Evolutionary conservation across 352 stramenopile species (phyloP).

Genomic region (Phytophthora fragariae): DNA sequence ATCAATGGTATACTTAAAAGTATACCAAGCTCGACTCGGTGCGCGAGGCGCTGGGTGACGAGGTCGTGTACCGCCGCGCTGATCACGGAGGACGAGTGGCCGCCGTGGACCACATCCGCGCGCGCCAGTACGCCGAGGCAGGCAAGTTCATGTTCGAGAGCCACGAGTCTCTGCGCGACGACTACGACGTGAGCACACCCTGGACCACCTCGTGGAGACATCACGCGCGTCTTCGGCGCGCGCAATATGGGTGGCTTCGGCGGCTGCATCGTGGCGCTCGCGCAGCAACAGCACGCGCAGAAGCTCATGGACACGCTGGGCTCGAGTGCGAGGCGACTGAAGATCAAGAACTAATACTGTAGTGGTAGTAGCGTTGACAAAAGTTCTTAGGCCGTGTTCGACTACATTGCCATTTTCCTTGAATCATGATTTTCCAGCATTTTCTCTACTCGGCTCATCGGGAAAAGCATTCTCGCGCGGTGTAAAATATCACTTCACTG

Average conservation of each 20-base stretch:
- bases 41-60: constrained; percentile 61
- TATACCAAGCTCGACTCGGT: constrained; percentile 70
- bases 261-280: constrained; percentile 96
- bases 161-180: constrained; percentile 91
- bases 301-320: constrained; percentile 68
- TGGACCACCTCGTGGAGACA: constrained; percentile 92
- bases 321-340: too few species aligned
- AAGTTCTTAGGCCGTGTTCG: too few species aligned
- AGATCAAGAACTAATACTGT: too few species aligned
- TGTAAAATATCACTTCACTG: too few species aligned
- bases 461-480: too few species aligned
- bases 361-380: too few species aligned
- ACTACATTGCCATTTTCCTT: too few species aligned
- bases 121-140: constrained; percentile 79
- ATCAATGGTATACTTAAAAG: too few species aligned
- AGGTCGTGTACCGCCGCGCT: constrained; percentile 89
- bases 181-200: constrained; percentile 94
- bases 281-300: constrained; percentile 71
- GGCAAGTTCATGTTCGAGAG: constrained; percentile 94
- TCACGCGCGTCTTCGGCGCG: constrained; percentile 93
- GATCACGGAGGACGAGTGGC: constrained; percentile 76
- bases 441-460: too few species aligned
- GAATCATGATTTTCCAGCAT: too few species aligned
- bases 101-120: constrained; percentile 38
- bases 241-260: constrained; percentile 95